Percentiles rank a stretch among this genome's conserved stretches.
These are phyloP conservation scores for Phylloporus sp. DNA, from an alignment of 768 basidiomycete genomes.

Conservation along the genomic window DNA sequence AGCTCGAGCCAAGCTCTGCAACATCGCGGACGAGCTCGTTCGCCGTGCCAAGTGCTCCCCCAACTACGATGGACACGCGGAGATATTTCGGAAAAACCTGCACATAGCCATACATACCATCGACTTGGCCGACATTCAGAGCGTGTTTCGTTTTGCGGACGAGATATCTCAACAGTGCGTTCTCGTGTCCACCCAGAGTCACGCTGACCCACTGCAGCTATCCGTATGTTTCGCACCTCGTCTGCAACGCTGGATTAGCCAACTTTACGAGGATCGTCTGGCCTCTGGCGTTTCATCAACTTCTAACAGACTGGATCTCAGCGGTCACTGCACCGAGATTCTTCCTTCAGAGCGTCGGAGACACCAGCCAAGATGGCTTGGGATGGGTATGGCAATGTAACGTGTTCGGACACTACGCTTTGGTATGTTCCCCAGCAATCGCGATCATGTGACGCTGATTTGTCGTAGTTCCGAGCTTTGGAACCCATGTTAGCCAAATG, in stretches of 20 bases:
- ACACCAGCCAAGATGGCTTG: constrained; percentile 60
- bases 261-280: constrained; percentile 54
- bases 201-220: constrained; percentile 42
- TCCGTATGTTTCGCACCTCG: constrained; percentile 73
- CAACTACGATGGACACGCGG: constrained; percentile 48
- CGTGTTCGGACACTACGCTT: constrained; percentile 71
- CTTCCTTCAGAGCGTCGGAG: constrained; percentile 54
- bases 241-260: constrained; percentile 75
- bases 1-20: constrained; percentile 52
- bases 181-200: not conserved
- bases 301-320: constrained; percentile 40
- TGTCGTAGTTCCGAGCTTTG: constrained; percentile 57
- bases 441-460: constrained; percentile 2
- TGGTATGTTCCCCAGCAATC: constrained; percentile 45
- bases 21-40: constrained; percentile 52
- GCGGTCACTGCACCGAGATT: constrained; percentile 52
- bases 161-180: constrained; percentile 51
- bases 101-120: constrained; percentile 56
- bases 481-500: constrained; percentile 48
- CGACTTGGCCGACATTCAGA: constrained; percentile 58
- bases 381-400: constrained; percentile 87
- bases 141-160: constrained; percentile 58
- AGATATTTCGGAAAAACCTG: constrained; percentile 53
- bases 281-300: constrained; percentile 40
- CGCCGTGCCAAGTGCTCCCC: constrained; percentile 30